A percentile compares a stretch with the other conserved stretches of the same genome.
Evolutionary conservation across 208 protist species (phyloP).

Genomic region (Leishmania amazonensis): DNA sequence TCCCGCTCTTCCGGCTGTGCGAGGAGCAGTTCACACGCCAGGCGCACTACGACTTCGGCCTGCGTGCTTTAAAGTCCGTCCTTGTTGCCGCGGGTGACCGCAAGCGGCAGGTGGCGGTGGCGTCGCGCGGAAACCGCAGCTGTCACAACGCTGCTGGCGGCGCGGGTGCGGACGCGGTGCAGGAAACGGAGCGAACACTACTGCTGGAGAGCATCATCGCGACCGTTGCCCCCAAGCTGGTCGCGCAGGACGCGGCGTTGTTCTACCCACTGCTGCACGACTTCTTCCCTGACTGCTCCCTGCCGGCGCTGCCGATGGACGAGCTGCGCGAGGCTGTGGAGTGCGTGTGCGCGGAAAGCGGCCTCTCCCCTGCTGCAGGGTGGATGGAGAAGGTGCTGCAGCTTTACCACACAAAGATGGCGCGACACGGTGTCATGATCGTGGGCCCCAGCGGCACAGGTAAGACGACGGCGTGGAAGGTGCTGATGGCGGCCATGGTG

Average conservation of each 20-base stretch:
- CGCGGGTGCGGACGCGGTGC: slow-evolving; percentile 2
- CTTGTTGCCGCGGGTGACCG: slow-evolving; percentile 97
- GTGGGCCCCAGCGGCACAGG: slow-evolving; percentile 98
- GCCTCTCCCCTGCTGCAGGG: slow-evolving; percentile 49
- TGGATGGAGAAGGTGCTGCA: slow-evolving; percentile 99
- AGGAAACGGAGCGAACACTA: slow-evolving; percentile 84
- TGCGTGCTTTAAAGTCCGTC: slow-evolving; percentile 99
- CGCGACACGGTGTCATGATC: slow-evolving; percentile 99
- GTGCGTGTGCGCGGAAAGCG: slow-evolving; percentile 78
- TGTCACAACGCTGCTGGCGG: background rate
- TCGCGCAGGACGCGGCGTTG: slow-evolving; percentile 95
- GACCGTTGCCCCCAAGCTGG: slow-evolving; percentile 98
- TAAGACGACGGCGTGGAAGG: slow-evolving; percentile 97
- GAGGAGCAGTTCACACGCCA: slow-evolving; percentile 98
- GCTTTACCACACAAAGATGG: slow-evolving; percentile 96
- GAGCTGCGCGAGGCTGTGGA: slow-evolving; percentile 75
- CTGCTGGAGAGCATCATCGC: slow-evolving; percentile 95
- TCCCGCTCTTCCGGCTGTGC: slow-evolving; percentile 99
- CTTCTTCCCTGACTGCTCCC: slow-evolving; percentile 94
- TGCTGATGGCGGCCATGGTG: slow-evolving; percentile 95
- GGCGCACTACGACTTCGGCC: slow-evolving; percentile 99
- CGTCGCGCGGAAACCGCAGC: background rate
- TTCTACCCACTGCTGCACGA: slow-evolving; percentile 96
- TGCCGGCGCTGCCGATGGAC: slow-evolving; percentile 48
- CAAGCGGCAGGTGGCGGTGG: slow-evolving; percentile 75